Conservation (phyloP, 2,329 filamentous ascomycete species). For the Penicillium sp. region DNA sequence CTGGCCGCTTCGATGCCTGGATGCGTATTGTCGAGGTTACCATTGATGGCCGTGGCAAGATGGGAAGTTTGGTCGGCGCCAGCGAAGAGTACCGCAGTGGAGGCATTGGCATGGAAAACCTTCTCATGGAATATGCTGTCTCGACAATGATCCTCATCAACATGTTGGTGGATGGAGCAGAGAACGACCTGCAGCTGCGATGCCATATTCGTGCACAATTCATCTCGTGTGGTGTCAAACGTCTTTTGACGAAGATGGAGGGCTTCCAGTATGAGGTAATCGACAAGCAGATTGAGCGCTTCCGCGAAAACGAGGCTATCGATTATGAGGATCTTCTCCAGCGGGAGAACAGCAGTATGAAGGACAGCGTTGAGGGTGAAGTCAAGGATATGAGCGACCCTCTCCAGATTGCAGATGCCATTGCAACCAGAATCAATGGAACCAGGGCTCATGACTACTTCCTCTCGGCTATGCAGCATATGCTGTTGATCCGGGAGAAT, state of each 20-base stretch:
- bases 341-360: slow-evolving; percentile 82
- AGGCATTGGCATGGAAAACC: slow-evolving; percentile 96
- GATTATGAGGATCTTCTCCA: slow-evolving; percentile 98
- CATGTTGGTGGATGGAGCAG: slow-evolving; percentile 89
- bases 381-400: slow-evolving; percentile 91
- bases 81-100: slow-evolving; percentile 95
- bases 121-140: slow-evolving; percentile 98
- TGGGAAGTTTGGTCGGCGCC: slow-evolving; percentile 95
- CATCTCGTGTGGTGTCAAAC: slow-evolving; percentile 90
- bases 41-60: slow-evolving; percentile 93
- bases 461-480: slow-evolving; percentile 88
- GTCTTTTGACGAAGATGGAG: slow-evolving; percentile 94
- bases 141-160: slow-evolving; percentile 93
- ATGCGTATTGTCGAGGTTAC: slow-evolving; percentile 98
- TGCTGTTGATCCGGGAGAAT: slow-evolving; percentile 87
- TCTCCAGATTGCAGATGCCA: slow-evolving; percentile 88
- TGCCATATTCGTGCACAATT: slow-evolving; percentile 96
- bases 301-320: slow-evolving; percentile 89
- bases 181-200: slow-evolving; percentile 82
- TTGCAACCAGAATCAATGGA: slow-evolving; percentile 77
- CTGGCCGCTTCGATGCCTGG: slow-evolving; percentile 95
- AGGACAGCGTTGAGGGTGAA: slow-evolving; percentile 81
- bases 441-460: slow-evolving; percentile 93
- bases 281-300: slow-evolving; percentile 95
- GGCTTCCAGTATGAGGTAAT: slow-evolving; percentile 97